phyloP scores from a whole-genome alignment of 352 stramenopile species.

The Phytophthora pistaciae region DNA sequence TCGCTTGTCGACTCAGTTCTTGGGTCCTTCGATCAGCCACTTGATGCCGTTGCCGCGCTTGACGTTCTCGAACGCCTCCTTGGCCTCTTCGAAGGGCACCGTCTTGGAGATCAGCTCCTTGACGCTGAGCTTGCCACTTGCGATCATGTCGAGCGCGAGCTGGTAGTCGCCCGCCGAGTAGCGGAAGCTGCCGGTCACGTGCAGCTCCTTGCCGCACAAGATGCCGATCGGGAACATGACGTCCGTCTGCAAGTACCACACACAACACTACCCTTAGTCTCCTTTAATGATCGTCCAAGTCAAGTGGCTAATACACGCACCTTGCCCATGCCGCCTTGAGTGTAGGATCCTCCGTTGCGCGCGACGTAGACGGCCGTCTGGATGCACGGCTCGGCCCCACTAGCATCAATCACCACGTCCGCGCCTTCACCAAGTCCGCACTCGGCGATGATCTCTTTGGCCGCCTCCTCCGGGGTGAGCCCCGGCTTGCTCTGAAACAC shows the following conservation, averaged over 20 bases:
- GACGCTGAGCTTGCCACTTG: slow-evolving; percentile 32
- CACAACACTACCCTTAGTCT: not conserved
- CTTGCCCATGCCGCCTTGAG: slow-evolving; percentile 40
- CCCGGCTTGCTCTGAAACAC: slow-evolving; percentile 21
- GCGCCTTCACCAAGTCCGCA: slow-evolving; percentile 31
- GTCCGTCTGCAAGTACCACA: slow-evolving; percentile 17
- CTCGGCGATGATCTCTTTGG: slow-evolving; percentile 26
- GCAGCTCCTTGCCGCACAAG: slow-evolving; percentile 37
- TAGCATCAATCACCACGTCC: slow-evolving; percentile 41
- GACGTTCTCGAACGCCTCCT: slow-evolving; percentile 42
- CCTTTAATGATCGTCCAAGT: not conserved
- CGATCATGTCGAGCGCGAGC: slow-evolving; percentile 38
- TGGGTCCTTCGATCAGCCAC: slow-evolving; percentile 47
- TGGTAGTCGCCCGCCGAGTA: slow-evolving; percentile 41
- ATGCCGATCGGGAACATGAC: slow-evolving; percentile 38
- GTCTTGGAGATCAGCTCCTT: slow-evolving; percentile 38
- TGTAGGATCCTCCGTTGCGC: slow-evolving; percentile 28
- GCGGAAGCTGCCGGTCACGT: slow-evolving; percentile 41
- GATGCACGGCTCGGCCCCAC: slow-evolving; percentile 35
- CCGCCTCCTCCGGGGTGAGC: slow-evolving; percentile 20
- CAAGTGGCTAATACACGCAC: not conserved
- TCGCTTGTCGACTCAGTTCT: slow-evolving; percentile 14
- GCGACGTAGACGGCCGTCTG: slow-evolving; percentile 36
- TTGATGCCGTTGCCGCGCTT: slow-evolving; percentile 41
- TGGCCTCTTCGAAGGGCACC: slow-evolving; percentile 38